Evolutionary conservation across 768 basidiomycete genomes (phyloP).

Genomic region (Ramaria rubella): DNA sequence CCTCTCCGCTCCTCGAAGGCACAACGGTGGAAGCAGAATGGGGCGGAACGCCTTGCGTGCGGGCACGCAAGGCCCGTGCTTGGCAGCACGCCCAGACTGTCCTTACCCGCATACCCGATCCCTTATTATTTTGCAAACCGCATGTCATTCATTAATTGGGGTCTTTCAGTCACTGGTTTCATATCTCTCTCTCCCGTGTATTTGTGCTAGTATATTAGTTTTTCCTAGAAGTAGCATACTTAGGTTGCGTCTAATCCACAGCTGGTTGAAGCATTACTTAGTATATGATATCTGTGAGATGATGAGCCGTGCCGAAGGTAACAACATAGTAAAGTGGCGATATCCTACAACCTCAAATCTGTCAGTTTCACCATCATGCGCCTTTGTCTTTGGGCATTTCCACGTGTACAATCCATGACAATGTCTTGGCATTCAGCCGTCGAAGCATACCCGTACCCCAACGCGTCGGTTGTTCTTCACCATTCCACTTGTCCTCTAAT

Average conservation of each 20-base stretch:
- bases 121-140: not conserved
- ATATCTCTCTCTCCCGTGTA: not conserved
- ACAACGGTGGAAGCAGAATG: not conserved
- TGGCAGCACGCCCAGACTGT: not conserved
- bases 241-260: no score
- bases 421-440: constrained; percentile 41
- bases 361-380: not conserved
- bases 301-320: no score
- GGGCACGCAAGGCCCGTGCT: not conserved
- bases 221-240: not conserved
- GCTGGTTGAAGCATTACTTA: no score
- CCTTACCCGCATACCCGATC: not conserved
- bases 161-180: not conserved
- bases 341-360: not conserved
- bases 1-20: not conserved
- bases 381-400: constrained; percentile 31
- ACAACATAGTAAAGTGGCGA: not conserved
- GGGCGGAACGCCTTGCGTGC: not conserved
- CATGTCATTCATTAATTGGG: not conserved
- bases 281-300: no score
- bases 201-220: not conserved
- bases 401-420: constrained; percentile 46
- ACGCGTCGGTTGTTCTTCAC: constrained; percentile 43
- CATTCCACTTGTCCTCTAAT: constrained; percentile 55
- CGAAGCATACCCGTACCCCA: constrained; percentile 45